Evolutionary conservation across 225 moss, liverwort and hornwort species (phyloP), one percentile per base, ranked within the genome.

Genomic region (Polytrichum formosum): DNA sequence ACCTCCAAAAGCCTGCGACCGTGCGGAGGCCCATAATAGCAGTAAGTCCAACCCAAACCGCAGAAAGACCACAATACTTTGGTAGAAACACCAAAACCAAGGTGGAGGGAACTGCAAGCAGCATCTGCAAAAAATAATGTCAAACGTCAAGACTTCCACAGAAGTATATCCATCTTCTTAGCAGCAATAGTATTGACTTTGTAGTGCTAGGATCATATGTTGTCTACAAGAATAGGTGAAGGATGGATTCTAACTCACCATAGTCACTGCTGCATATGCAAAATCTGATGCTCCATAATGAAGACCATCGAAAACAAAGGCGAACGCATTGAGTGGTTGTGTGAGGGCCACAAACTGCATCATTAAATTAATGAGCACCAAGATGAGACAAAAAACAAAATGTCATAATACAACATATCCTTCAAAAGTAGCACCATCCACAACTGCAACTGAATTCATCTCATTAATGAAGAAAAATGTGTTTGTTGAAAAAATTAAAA

Each of bases 261-360:
- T 82, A 25, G 82, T 74, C 60, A 70, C 65, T 17, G 88, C 85
- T 62, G 77, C 73, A 67, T 85, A 88, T 31, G 71, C 73, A 66
- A 88, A 88, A 74, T 88, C 88, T 64, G 85, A 82, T 28, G 59
- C 82, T 59, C 85, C 85, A 62, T 88, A 88, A 71, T 82, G 77
- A 31, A 88, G 68, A 37, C 85, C 85, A 76, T 88, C 85, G 18
- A 88, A 82, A 60, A 88, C 63, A 73, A 88, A 88, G 56, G 85
- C 85, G 35, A 85, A 58, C 30, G 85, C 65, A 10, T 82, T 85
- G 77, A 88, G 82, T 46, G 88, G 85, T 77, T 88, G 85, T 55
- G 88, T 88, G 30, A 82, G 66, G 61, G n/a, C 84, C 64, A 88
- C 74, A 70, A 85, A 85, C 88, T 88, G 82, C 70, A 75, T 73